Base-by-base conservation (phyloP, 768 basidiomycete genomes). In the Russula sp. region DNA sequence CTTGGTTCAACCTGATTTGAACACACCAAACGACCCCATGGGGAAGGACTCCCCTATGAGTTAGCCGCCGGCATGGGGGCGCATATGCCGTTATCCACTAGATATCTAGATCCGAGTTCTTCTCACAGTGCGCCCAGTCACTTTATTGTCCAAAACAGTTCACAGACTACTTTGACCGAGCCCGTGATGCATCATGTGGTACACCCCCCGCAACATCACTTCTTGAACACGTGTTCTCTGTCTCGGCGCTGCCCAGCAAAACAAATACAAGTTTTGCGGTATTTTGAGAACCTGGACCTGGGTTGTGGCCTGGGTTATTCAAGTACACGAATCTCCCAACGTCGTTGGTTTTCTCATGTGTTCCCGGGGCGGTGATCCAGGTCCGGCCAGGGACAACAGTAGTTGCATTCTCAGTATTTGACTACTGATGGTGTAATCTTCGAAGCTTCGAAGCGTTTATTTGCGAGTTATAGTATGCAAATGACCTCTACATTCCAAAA, bases 361-460 rank as follows among this genome's bases (percentile, higher is more conserved):
- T 83, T 83, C 76, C 80, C 81, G 11, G 71, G 73, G 67, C 82
- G 81, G 82, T 82, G 81, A 81, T 80, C 13, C 81, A 79, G 20
- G 81, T 83, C 67, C 81, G 82, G 73, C 71, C 40, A 81, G 81
- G 70, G 26, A 32, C 28, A 26, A 18, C 73, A 5, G 30, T 42
- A n/a, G 9, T 32, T n/a, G 50, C 28, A 7, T 22, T 24, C 24
- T 16, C n/a, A 42, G 24, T 50, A 13, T 32, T 32, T 22, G 32
- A 4, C 5, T 36, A 40, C 34, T n/a, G 51, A 5, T 28, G 28
- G 20, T 44, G 16, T 28, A 10, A 34, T 36, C 11, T 34, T 48
- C 11, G 34, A 36, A 36, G 11, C 7, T 42, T 28, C 38, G 16
- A n/a, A 44, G 42, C 42, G 42, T 20, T n/a, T n/a, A 7, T 2